Conservation (phyloP, 2,329 filamentous ascomycete genomes). For the Fusarium sp. region DNA sequence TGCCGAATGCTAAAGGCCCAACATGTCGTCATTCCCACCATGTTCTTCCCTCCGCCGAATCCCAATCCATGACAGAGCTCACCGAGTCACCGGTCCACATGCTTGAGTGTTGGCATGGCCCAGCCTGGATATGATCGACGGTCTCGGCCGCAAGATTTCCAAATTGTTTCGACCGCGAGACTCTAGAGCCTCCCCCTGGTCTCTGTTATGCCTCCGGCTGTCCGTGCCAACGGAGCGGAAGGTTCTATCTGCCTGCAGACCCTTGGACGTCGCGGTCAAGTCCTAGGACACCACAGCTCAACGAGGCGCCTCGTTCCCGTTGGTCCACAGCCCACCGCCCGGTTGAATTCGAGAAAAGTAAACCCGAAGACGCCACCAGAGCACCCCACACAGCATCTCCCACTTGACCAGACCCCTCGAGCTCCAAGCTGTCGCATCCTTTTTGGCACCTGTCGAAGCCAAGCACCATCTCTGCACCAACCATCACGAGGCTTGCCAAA, state of each 20-base stretch:
- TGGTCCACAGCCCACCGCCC: constrained; percentile 21
- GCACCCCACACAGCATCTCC: constrained; percentile 9
- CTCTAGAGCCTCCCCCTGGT: constrained; percentile 19
- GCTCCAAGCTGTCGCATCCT: constrained; percentile 1
- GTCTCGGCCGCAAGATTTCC: constrained; percentile 17
- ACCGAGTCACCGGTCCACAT: constrained; percentile 36
- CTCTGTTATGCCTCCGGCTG: constrained; percentile 7
- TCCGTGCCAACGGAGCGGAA: not conserved
- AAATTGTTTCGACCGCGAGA: constrained; percentile 7
- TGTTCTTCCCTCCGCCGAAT: constrained; percentile 7
- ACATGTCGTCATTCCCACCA: constrained; percentile 18
- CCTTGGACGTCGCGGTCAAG: constrained; percentile 18
- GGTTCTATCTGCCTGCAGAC: constrained; percentile 8
- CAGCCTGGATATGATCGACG: constrained; percentile 38
- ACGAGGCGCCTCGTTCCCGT: constrained; percentile 24
- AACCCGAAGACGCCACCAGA: not conserved
- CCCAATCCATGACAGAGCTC: constrained; percentile 17
- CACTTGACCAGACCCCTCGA: constrained; percentile 5
- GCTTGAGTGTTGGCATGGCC: constrained; percentile 25
- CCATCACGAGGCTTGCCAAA: constrained; percentile 18
- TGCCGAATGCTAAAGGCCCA: constrained; percentile 4
- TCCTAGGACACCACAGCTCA: constrained; percentile 29
- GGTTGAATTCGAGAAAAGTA: constrained; percentile 20
- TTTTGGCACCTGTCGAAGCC: not conserved
- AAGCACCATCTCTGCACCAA: constrained; percentile 16